Evolutionary conservation across 441 rosid genomes (phyloP), one percentile per base, ranked within the genome.

Genomic region (Brassica hybrid): DNA sequence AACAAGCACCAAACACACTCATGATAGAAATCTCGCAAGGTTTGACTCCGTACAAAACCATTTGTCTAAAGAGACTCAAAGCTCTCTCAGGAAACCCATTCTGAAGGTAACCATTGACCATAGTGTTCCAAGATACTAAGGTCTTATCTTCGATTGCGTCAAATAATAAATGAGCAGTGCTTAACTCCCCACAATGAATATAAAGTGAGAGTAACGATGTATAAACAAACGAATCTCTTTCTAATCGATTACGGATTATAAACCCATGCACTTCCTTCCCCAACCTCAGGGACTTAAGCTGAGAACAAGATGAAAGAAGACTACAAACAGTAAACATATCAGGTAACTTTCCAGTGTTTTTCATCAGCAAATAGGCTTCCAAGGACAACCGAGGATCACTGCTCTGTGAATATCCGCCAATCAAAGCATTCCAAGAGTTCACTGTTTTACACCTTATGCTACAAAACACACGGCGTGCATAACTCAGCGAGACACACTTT

Each of bases 381-480:
- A 89, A 72, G 65, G 93, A 89, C 73, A 79, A 76, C 64, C 27
- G 50, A 59, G 89, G 86, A 82, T 85, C 80, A 77, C 83, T 86
- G 71, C 84, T 88, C 76, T 84, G 88, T 11, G 86, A 89, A 74
- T 78, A 80, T 12, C 88, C 91, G 57, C 86, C 82, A 14, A 89
- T 86, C 72, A 91, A 79, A 19, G 93, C 96, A 84, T 91, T 91
- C 93, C 91, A 91, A 69, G 93, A 86, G 78, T 75, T 91, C 25
- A 88, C 87, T 3, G 84, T 88, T 83, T 84, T 88, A 7, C 13
- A 71, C 45, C 70, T 69, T 74, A 88, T 85, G 18, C 76, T 73
- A 71, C 64, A 7, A 79, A 88, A 91, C 60, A 86, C 78, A 68
- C 54, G 75, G 65, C 87, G 83, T 64, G 88, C 86, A 75, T 71